These are phyloP conservation scores for Peronosclerospora sorghi DNA, from an alignment of 352 stramenopile species.

Conservation along the genomic window DNA sequence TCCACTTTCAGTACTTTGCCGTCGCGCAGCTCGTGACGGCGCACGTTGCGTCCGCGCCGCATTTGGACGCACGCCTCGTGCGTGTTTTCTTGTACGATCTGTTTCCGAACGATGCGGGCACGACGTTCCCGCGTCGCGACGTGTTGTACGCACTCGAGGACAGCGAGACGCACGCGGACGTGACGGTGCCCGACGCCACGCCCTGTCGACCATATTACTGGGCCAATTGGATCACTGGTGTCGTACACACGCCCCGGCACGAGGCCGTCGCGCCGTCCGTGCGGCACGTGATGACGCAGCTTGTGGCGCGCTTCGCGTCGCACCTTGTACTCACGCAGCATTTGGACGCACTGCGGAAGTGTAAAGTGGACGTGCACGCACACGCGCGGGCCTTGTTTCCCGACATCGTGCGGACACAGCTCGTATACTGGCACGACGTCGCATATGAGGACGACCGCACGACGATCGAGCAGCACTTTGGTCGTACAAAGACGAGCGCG, in stretches of 20 bases:
- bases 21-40: conserved; percentile 41
- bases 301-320: conserved; percentile 42
- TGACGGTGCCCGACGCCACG: conserved; percentile 33
- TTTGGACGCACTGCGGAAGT: too few species aligned
- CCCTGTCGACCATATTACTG: conserved; percentile 51
- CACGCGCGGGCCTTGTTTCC: conserved; percentile 33
- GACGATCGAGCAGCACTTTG: too few species aligned
- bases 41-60: conserved; percentile 28
- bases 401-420: conserved; percentile 28
- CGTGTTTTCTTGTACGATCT: conserved; percentile 40
- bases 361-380: too few species aligned
- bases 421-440: conserved; percentile 45
- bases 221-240: conserved; percentile 54
- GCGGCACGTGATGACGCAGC: conserved; percentile 48
- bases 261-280: conserved; percentile 35
- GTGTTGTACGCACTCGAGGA: conserved; percentile 23
- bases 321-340: conserved; percentile 37
- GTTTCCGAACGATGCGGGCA: conserved; percentile 50
- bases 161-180: conserved; percentile 14
- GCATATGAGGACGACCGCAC: too few species aligned
- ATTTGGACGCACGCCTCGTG: neutral
- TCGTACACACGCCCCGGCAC: conserved; percentile 4
- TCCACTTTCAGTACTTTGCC: conserved; percentile 64
- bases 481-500: too few species aligned
- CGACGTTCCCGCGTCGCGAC: conserved; percentile 40